Conservation (phyloP, 495 filamentous ascomycete species). For the Daldinia caldariorum region DNA sequence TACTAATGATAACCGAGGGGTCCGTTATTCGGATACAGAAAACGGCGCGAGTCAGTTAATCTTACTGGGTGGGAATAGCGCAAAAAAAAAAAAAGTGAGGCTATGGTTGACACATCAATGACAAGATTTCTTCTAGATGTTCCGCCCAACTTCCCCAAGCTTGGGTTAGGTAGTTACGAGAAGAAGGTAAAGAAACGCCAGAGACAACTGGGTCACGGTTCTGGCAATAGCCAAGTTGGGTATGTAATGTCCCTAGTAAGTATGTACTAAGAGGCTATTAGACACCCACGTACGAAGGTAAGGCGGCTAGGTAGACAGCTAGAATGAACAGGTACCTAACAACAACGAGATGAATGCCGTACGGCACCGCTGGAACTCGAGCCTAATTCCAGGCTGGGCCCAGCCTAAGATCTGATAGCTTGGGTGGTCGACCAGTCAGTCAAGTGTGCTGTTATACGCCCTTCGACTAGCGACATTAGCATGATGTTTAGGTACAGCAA, state of each 20-base stretch:
- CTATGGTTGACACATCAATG: not conserved
- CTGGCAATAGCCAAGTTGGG: constrained; percentile 4
- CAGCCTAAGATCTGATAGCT: not conserved
- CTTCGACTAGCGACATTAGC: constrained; percentile 13
- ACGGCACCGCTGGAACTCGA: not conserved
- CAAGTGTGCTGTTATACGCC: not conserved
- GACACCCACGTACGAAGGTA: constrained; percentile 10
- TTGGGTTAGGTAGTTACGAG: not conserved
- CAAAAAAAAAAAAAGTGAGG: not conserved
- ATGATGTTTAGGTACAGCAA: constrained; percentile 10
- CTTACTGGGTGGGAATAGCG: not conserved
- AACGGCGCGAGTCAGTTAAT: constrained; percentile 26
- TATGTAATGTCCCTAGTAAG: not conserved
- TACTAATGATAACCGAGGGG: not conserved
- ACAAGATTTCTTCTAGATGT: constrained; percentile 7
- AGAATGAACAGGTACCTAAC: not conserved
- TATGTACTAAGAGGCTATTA: constrained; percentile 12
- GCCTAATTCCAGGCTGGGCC: not conserved
- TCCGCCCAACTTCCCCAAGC: constrained; percentile 10
- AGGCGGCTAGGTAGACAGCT: not conserved
- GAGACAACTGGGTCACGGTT: not conserved
- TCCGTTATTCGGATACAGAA: not conserved
- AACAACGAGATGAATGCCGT: not conserved
- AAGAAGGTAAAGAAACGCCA: not conserved
- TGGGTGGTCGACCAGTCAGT: not conserved